These are phyloP conservation scores for Plasmodium relictum DNA, from an alignment of 169 alveolate species.

Conservation along the genomic window DNA sequence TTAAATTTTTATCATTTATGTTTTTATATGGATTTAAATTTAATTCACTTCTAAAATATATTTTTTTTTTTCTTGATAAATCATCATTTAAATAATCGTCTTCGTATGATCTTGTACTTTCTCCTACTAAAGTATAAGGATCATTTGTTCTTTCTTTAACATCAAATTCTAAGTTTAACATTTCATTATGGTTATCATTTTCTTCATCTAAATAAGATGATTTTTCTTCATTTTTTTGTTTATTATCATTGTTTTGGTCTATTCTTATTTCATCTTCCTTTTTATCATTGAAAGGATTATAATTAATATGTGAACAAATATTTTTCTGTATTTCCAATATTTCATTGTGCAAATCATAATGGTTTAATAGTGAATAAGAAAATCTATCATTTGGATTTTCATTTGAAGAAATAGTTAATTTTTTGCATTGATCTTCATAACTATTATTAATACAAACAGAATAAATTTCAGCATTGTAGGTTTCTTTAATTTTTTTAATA, in stretches of 20 bases:
- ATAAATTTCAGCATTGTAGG: slow-evolving; percentile 16
- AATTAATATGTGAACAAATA: slow-evolving; percentile 3
- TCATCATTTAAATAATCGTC: neutral
- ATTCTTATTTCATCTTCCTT: neutral
- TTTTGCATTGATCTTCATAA: neutral
- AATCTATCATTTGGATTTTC: neutral
- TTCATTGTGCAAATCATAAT: slow-evolving; percentile 1
- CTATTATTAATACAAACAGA: slow-evolving; percentile 24
- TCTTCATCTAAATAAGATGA: neutral
- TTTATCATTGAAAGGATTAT: neutral
- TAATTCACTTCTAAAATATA: neutral
- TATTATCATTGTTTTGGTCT: neutral
- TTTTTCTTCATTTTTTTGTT: neutral
- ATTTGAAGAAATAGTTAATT: neutral
- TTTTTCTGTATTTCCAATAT: slow-evolving; percentile 13
- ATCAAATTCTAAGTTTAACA: neutral
- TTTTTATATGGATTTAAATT: neutral
- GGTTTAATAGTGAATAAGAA: slow-evolving; percentile 1
- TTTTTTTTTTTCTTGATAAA: neutral
- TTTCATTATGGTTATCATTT: neutral
- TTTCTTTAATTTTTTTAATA: neutral
- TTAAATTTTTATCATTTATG: neutral
- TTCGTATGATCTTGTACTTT: too few species aligned
- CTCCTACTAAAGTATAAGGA: too few species aligned
- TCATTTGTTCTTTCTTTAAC: neutral